Conservation (phyloP, 192 early-diverging fungal species). For the Umbelopsis isabellina region DNA sequence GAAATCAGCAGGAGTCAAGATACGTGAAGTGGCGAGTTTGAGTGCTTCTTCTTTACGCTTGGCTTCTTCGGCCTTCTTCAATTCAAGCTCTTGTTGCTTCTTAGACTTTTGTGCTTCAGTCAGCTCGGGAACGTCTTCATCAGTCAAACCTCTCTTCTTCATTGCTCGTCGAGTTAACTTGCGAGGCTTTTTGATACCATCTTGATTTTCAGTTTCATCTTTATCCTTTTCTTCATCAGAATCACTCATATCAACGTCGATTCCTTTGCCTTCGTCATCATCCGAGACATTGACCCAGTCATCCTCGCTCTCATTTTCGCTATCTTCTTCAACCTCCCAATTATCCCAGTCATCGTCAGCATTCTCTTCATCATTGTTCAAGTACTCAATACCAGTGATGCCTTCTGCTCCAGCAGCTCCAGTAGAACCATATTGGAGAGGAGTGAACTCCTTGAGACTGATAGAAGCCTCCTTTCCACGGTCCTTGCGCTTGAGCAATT, state of each 20-base stretch:
- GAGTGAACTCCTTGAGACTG: conserved; percentile 41
- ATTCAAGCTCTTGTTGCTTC: conserved; percentile 44
- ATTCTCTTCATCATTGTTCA: conserved; percentile 56
- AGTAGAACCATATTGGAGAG: conserved; percentile 74
- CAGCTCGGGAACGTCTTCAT: conserved; percentile 27
- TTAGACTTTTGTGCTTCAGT: conserved; percentile 49
- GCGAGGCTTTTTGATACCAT: conserved; percentile 5
- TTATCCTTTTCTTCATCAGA: conserved; percentile 44
- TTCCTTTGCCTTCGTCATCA: conserved; percentile 37
- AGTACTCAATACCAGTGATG: conserved; percentile 82
- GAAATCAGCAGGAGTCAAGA: conserved; percentile 93
- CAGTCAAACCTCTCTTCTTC: conserved; percentile 26
- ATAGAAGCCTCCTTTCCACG: conserved; percentile 87
- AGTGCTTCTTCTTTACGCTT: conserved; percentile 50
- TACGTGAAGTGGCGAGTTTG: conserved; percentile 57
- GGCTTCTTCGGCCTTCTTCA: conserved; percentile 44
- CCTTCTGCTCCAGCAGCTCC: conserved; percentile 56
- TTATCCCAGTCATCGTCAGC: conserved; percentile 46
- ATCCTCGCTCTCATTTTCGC: conserved; percentile 42
- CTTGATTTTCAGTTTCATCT: conserved; percentile 8
- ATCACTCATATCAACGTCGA: conserved; percentile 50
- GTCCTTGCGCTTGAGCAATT: conserved; percentile 90
- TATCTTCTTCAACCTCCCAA: conserved; percentile 41
- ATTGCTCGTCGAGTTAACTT: conserved; percentile 33
- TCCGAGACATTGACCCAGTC: conserved; percentile 41